Conservation (phyloP, 108 stramenopile species). For the Discostella pseudostelligera region DNA sequence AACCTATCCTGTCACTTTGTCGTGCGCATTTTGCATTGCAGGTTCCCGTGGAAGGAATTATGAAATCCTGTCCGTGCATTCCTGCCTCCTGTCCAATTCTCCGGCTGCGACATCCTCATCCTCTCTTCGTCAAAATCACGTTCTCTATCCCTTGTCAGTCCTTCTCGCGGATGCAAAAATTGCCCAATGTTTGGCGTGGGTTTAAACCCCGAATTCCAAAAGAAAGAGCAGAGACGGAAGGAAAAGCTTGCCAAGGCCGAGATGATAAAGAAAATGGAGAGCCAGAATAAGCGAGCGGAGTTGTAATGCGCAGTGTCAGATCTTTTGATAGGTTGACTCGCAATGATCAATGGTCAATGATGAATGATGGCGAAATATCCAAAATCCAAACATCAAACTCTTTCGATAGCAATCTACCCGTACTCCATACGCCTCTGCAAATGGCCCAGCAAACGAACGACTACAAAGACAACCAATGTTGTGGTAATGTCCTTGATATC, state of each 20-base stretch:
- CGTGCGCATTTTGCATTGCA: conserved; percentile 29
- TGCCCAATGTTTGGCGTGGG: conserved; percentile 94
- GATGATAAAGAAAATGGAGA: conserved; percentile 75
- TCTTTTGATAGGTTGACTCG: too few species aligned
- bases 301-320: conserved; percentile 50
- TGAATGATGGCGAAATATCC: too few species aligned
- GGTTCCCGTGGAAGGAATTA: neutral
- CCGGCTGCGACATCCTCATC: neutral
- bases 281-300: conserved; percentile 90
- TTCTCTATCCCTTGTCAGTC: conserved; percentile 28
- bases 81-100: neutral
- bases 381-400: too few species aligned
- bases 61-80: too few species aligned
- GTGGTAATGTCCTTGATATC: too few species aligned
- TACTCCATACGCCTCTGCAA: too few species aligned
- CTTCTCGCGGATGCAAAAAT: conserved; percentile 65
- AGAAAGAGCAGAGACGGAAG: conserved; percentile 63
- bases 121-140: neutral
- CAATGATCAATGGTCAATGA: too few species aligned
- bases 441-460: too few species aligned
- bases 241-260: conserved; percentile 55
- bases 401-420: too few species aligned
- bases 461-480: too few species aligned
- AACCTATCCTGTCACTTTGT: neutral
- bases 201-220: conserved; percentile 82